Evolutionary conservation across 441 rosid species (phyloP).

Genomic region (Mallotus japonicus): DNA sequence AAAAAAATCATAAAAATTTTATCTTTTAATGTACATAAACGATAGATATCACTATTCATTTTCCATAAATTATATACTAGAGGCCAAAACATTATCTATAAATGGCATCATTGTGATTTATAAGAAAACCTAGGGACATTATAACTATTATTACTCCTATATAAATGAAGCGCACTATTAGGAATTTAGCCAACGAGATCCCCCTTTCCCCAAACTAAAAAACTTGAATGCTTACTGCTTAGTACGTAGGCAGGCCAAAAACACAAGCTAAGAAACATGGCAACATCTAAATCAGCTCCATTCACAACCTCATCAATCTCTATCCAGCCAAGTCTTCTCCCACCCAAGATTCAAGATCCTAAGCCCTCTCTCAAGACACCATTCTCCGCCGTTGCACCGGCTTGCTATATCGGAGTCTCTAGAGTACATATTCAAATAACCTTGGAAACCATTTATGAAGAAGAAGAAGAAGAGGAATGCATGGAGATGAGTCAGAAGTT

Average conservation of each 20-base stretch:
- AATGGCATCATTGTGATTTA: constrained; percentile 5
- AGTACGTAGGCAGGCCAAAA: no score
- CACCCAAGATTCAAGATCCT: background rate
- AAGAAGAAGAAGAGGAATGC: constrained; percentile 36
- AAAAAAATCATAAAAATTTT: no score
- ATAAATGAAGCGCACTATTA: background rate
- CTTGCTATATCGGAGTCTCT: constrained; percentile 15
- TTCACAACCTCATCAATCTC: background rate
- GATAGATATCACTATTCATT: no score
- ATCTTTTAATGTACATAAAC: no score
- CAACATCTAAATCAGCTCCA: background rate
- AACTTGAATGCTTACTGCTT: no score
- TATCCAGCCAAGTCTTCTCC: background rate
- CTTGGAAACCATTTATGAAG: constrained; percentile 41
- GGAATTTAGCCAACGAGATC: background rate
- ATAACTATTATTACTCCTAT: background rate
- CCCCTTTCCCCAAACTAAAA: background rate
- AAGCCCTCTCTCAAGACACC: constrained; percentile 23
- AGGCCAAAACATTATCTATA: background rate
- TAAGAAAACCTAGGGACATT: background rate
- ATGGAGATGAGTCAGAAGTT: background rate
- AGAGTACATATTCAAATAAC: constrained; percentile 20
- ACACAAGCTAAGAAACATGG: background rate
- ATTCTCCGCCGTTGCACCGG: constrained; percentile 35
- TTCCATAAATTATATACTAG: no score